Evolutionary conservation across 352 stramenopile species (phyloP).

Genomic region (Globisporangium parvum): DNA sequence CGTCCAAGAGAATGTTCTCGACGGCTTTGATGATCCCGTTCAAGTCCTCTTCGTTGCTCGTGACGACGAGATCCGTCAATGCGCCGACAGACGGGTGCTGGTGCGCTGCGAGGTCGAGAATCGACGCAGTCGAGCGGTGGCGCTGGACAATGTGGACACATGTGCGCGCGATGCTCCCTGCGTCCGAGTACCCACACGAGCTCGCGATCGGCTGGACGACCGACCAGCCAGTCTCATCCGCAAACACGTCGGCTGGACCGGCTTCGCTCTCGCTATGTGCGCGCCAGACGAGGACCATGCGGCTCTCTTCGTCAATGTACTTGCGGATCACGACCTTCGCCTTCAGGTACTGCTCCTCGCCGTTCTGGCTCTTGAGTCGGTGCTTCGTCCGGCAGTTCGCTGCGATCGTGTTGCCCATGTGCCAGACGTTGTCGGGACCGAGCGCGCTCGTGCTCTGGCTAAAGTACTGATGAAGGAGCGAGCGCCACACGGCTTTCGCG

Average conservation of each 20-base stretch:
- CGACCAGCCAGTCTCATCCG: constrained; percentile 11
- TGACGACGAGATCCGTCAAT: background rate
- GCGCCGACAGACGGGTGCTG: background rate
- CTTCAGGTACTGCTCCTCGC: constrained; percentile 2
- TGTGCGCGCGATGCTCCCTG: constrained; percentile 4
- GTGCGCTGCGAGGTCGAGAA: background rate
- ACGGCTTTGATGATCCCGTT: background rate
- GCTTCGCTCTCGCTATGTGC: background rate
- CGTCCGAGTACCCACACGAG: background rate
- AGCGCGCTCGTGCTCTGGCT: background rate
- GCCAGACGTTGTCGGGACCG: background rate
- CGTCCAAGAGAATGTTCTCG: constrained; percentile 8
- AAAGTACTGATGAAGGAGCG: constrained; percentile 1
- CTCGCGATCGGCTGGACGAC: background rate
- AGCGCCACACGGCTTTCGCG: constrained; percentile 3
- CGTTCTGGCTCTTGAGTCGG: background rate
- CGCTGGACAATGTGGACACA: constrained; percentile 6
- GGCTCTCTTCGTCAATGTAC: constrained; percentile 7
- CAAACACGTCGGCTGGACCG: background rate
- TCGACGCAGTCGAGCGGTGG: background rate
- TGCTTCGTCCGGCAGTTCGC: constrained; percentile 2
- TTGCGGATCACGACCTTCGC: constrained; percentile 12
- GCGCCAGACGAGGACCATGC: constrained; percentile 14
- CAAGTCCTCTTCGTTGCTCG: constrained; percentile 5
- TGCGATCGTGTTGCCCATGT: constrained; percentile 7